A percentile compares a stretch with the other conserved stretches of the same genome.
These are phyloP conservation scores for Eucalyptus regnans DNA, from an alignment of 345 rosid genomes.

Conservation along the genomic window DNA sequence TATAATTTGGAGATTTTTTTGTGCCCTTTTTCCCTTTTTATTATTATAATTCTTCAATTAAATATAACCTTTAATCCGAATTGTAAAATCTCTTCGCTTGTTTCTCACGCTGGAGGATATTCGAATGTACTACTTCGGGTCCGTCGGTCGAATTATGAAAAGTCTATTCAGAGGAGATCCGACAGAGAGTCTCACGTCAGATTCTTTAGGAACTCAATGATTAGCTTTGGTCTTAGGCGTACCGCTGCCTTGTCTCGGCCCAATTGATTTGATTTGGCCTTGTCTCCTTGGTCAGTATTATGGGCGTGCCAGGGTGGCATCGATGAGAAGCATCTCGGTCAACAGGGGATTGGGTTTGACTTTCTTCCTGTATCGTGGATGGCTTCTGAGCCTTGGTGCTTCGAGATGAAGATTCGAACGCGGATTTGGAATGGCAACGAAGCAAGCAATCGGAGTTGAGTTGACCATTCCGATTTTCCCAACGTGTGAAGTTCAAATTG, in stretches of 20 bases:
- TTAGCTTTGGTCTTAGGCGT: not conserved
- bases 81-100: not conserved
- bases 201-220: not conserved
- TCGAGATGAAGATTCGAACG: not conserved
- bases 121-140: not conserved
- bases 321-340: not conserved
- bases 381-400: not conserved
- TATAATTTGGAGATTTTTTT: too few species aligned
- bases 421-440: not conserved
- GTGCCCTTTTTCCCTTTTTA: not conserved
- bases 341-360: not conserved
- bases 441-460: not conserved
- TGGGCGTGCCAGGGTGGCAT: not conserved
- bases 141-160: not conserved
- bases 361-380: not conserved
- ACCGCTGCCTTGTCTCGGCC: not conserved
- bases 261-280: not conserved
- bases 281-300: not conserved
- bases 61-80: not conserved
- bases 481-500: not conserved
- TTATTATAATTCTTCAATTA: too few species aligned
- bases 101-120: not conserved
- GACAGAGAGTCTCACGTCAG: not conserved
- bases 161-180: not conserved
- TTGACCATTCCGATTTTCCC: not conserved